Evolutionary conservation across 129 eudicot genomes (phyloP).

Genomic region (Ambrosia artemisiifolia): DNA sequence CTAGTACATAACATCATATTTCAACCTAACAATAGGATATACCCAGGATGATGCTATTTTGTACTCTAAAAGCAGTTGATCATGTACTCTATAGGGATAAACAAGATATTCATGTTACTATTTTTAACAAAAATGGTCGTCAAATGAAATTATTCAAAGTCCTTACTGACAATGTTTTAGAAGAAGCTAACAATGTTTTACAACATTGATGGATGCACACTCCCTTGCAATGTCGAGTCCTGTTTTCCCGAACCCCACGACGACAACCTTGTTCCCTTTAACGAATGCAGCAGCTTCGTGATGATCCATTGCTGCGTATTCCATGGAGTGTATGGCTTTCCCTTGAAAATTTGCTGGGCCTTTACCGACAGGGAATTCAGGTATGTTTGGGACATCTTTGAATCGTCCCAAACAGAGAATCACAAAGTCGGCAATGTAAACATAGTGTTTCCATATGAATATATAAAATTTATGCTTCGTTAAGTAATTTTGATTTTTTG

Average conservation of each 20-base stretch:
- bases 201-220: conserved; percentile 43
- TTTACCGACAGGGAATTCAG: conserved; percentile 39
- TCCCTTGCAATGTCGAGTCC: conserved; percentile 62
- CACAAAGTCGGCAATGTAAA: conserved; percentile 50
- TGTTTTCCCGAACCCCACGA: conserved; percentile 50
- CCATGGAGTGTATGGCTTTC: conserved; percentile 56
- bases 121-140: too few species aligned
- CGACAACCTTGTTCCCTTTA: conserved; percentile 42
- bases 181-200: too few species aligned
- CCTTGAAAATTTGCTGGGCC: conserved; percentile 57
- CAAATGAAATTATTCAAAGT: too few species aligned
- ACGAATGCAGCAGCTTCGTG: conserved; percentile 32
- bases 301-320: conserved; percentile 49
- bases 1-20: too few species aligned
- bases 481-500: too few species aligned
- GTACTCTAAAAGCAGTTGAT: too few species aligned
- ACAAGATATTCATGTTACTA: too few species aligned
- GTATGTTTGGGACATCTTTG: conserved; percentile 58
- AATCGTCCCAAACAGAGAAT: conserved; percentile 60
- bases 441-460: conserved; percentile 18
- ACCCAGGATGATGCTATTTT: too few species aligned
- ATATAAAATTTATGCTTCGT: neutral
- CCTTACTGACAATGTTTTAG: too few species aligned
- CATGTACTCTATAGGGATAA: too few species aligned
- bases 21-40: too few species aligned